Conservation (phyloP, 768 basidiomycete species). For the Tylopilus sp. region DNA sequence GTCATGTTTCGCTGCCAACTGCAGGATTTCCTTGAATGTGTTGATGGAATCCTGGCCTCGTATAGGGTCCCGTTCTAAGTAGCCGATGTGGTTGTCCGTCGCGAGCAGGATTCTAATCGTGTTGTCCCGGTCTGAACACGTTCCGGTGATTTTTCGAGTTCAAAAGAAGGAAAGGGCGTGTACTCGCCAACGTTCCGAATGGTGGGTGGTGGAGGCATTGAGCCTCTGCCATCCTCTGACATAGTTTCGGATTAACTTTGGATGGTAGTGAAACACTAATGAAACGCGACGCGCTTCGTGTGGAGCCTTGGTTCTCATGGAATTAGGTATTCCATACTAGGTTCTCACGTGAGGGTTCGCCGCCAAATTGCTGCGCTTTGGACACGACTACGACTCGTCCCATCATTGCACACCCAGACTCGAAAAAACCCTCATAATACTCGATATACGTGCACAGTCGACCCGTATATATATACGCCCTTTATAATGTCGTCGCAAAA, state of each 20-base stretch:
- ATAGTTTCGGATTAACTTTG: slow-evolving; percentile 10
- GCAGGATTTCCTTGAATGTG: slow-evolving; percentile 90
- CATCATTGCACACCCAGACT: background rate
- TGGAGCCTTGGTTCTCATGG: slow-evolving; percentile 10
- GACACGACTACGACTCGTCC: slow-evolving; percentile 2
- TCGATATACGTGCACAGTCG: background rate
- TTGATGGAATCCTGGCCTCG: slow-evolving; percentile 94
- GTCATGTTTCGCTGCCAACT: slow-evolving; percentile 84
- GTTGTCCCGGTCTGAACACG: slow-evolving; percentile 50
- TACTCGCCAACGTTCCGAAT: slow-evolving; percentile 40
- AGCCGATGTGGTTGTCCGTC: slow-evolving; percentile 96
- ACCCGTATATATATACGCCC: background rate
- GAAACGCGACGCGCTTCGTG: slow-evolving; percentile 12
- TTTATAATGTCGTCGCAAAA: slow-evolving; percentile 25
- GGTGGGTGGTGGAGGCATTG: slow-evolving; percentile 30
- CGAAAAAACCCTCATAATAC: background rate
- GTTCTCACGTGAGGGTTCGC: slow-evolving; percentile 24
- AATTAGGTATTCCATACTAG: no score
- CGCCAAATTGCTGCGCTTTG: slow-evolving; percentile 2
- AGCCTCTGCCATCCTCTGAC: slow-evolving; percentile 27
- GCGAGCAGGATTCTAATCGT: slow-evolving; percentile 84
- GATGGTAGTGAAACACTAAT: background rate
- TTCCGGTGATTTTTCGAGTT: background rate
- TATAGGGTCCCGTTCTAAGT: slow-evolving; percentile 90
- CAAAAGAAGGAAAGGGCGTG: slow-evolving; percentile 1